Evolutionary conservation across 2,329 filamentous ascomycete genomes (phyloP), one percentile per base, ranked within the genome.

Genomic region (Diaporthe nobilis): DNA sequence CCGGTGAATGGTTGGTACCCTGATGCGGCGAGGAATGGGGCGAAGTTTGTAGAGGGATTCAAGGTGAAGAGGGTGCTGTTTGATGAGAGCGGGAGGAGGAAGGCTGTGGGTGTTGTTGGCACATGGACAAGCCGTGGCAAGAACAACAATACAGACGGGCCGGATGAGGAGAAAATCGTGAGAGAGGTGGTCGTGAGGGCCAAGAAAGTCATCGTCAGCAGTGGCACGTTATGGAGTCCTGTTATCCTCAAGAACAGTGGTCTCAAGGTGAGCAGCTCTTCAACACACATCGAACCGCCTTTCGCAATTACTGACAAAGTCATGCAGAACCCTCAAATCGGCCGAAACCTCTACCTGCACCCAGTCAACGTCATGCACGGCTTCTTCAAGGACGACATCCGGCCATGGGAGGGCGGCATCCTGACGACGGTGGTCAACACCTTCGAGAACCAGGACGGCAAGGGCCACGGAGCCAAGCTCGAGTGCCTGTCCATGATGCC

Each of bases 261-360:
- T 2, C 84, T 98, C 65, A 92, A 89, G 81, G 90, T 90, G 79
- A 83, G 85, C 4, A 65, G 37, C 39, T 7, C 15, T 22, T 37
- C 7, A 12, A 1, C 0, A 1, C 31, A 5, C 9, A 17, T 4
- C 1, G 5, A 12, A 1, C 2, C 6, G 8, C 3, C 15, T 15
- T n/a, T n/a, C 15, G 9, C 9, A 63, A 4, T 15, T 55, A n/a
- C 58, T 72, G 15, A 72, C 72, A 20, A 20, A 2, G 1, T 10
- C 3, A n/a, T 10, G 9, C 80, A 92, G 86, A 98, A 98, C 82
- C 88, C 88, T 5, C 92, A 98, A 74, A 93, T 98, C 77, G 96
- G 96, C 37, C 90, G 89, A 10, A 94, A 98, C 80, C 90, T 98
- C 4, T 88, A 97, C 80, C 84, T 98, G 0, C 96, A 98, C 81